Base-by-base conservation (phyloP, 352 stramenopile species). In the Phytophthora sansomeana region DNA sequence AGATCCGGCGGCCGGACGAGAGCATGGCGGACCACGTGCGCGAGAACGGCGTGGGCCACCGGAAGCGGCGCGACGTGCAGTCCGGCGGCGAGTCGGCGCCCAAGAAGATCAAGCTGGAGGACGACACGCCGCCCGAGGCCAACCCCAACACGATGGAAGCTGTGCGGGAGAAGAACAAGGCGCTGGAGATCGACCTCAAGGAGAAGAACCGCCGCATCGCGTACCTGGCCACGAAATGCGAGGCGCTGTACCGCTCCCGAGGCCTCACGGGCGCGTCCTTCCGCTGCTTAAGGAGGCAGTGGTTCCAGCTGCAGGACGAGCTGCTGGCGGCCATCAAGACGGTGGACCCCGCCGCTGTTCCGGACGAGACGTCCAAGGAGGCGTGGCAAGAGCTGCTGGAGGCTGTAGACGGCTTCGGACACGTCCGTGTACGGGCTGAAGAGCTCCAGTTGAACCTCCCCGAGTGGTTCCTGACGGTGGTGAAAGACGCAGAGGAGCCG, bases 201-300 rank as follows among this genome's bases (percentile, higher is more conserved):
- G 88, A 96, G 63, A 96, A 96, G 63, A 96, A 93, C 62, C 83
- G 86, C 10, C 85, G 88, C 6, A 91, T 94, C 32, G 42, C 68
- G 33, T 93, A 88, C 42, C 50, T 96, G 24, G 69, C 75, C 36
- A 58, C 70, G 7, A 93, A 90, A 51, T 93, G 84, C 73, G 78
- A 92, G 69, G 62, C 81, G 35, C 63, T 95, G 14, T 95, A 85
- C 58, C 81, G 74, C 5, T 77, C 81, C 8, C 72, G 73, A 47
- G 82, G 73, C 21, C 49, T 92, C 2, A 66, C 75, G 7, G 67
- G 80, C 52, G 75, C 71, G 29, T 83, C 77, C 1, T 83, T 93
- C 24, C 77, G 79, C 38, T 86, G 79, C 38, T 59, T 94, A 21
- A 75, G 77, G 26, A 74, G 74, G 28, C 82, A 91, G 58, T 92